Conservation (phyloP, 345 rosid genomes). For the Citrus cavaleriei region DNA sequence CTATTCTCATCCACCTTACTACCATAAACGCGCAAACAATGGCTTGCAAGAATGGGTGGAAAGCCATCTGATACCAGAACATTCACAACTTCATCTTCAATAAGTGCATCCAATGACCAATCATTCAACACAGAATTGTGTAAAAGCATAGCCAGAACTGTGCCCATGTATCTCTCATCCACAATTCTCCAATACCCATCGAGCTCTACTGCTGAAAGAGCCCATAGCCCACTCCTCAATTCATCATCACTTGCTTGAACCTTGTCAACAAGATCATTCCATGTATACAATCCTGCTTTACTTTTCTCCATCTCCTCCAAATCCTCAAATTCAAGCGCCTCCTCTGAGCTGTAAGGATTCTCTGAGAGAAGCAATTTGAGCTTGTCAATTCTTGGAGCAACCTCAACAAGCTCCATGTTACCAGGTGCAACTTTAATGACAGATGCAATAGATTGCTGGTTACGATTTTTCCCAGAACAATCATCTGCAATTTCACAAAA, state of each 20-base stretch:
- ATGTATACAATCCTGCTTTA: conserved; percentile 38
- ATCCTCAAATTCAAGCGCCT: conserved; percentile 35
- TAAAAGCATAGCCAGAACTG: conserved; percentile 60
- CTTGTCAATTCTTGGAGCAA: conserved; percentile 83
- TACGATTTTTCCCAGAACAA: conserved; percentile 16
- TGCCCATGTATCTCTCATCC: conserved; percentile 63
- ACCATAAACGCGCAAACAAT: conserved; percentile 62
- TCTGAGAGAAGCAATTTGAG: conserved; percentile 61
- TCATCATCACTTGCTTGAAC: conserved; percentile 90
- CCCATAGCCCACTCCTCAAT: conserved; percentile 44
- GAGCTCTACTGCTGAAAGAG: conserved; percentile 78
- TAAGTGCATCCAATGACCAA: conserved; percentile 60
- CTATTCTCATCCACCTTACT: conserved; percentile 33
- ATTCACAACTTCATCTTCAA: conserved; percentile 56
- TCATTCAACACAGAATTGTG: conserved; percentile 62
- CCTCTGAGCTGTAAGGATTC: conserved; percentile 48
- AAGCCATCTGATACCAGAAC: conserved; percentile 67
- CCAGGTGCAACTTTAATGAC: conserved; percentile 68
- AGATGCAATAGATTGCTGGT: conserved; percentile 29
- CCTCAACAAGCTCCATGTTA: conserved; percentile 74
- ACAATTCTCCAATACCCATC: conserved; percentile 82
- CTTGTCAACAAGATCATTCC: conserved; percentile 64
- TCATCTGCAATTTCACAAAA: conserved; percentile 20
- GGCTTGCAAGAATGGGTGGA: conserved; percentile 45
- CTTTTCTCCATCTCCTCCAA: conserved; percentile 23